phyloP scores from a whole-genome alignment of 139 green algal species.

The Astrephomene gubernaculifera region DNA sequence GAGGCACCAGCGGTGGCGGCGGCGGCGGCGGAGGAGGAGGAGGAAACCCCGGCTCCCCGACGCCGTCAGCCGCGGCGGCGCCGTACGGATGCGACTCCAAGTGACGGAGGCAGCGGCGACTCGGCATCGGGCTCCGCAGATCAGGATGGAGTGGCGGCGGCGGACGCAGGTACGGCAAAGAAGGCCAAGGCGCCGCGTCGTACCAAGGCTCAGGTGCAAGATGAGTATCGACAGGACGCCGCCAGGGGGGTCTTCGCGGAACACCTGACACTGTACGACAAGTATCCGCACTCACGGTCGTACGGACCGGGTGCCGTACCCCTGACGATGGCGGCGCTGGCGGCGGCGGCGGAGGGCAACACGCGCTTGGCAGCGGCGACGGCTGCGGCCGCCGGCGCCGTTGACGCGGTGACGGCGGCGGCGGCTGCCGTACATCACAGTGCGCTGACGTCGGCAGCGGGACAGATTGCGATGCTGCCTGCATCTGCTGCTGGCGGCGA shows the following conservation, averaged over 20 bases:
- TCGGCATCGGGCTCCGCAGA: too few relatives aligned
- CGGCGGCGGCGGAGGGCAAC: conserved; percentile 10
- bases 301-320: conserved; percentile 11
- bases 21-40: not conserved
- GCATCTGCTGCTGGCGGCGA: not conserved
- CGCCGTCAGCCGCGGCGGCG: too few relatives aligned
- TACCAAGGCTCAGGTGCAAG: conserved; percentile 13
- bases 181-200: not conserved
- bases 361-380: not conserved
- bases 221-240: not conserved
- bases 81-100: too few relatives aligned
- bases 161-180: not conserved
- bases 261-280: conserved; percentile 15
- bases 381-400: not conserved
- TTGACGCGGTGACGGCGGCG: conserved; percentile 3
- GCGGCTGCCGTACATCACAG: not conserved
- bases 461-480: too few relatives aligned
- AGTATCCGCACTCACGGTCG: conserved; percentile 18
- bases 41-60: not conserved
- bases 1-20: not conserved
- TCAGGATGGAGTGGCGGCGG: not conserved
- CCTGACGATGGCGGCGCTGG: conserved; percentile 23
- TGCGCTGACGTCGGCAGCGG: not conserved
- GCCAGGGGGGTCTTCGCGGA: not conserved
- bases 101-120: not conserved